These are phyloP conservation scores for Salix suchowensis DNA, from an alignment of 345 rosid genomes.

Conservation along the genomic window DNA sequence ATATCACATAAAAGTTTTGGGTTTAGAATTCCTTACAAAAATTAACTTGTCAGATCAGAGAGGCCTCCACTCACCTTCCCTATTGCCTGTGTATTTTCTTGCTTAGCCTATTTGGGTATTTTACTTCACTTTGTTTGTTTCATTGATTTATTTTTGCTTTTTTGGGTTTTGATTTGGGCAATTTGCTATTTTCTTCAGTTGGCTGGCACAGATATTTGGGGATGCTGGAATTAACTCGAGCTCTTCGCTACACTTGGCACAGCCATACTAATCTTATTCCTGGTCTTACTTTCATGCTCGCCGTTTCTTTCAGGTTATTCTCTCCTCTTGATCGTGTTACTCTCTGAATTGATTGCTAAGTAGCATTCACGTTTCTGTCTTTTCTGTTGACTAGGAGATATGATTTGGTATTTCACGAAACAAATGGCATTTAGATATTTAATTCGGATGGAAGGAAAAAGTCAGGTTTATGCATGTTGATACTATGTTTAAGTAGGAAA, in stretches of 20 bases:
- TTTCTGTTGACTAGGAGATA: neutral
- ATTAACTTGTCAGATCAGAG: slow-evolving; percentile 29
- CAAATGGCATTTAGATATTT: neutral
- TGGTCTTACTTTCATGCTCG: slow-evolving; percentile 55
- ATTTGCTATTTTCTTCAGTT: slow-evolving; percentile 16
- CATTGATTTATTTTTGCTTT: neutral
- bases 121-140: neutral
- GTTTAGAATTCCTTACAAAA: neutral
- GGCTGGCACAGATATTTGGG: slow-evolving; percentile 31
- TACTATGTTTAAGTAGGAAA: neutral
- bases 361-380: neutral
- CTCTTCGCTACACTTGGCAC: slow-evolving; percentile 49
- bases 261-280: slow-evolving; percentile 60
- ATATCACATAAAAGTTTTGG: neutral
- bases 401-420: neutral
- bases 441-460: neutral
- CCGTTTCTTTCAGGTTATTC: slow-evolving; percentile 46
- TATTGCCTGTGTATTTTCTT: slow-evolving; percentile 40
- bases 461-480: neutral
- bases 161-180: slow-evolving; percentile 8
- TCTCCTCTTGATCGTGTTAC: neutral
- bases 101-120: slow-evolving; percentile 54
- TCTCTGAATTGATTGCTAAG: neutral
- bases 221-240: slow-evolving; percentile 51
- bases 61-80: slow-evolving; percentile 46